Base-by-base conservation (phyloP, 1,139 yeast species). In the Wickerhamomyces sp. region DNA sequence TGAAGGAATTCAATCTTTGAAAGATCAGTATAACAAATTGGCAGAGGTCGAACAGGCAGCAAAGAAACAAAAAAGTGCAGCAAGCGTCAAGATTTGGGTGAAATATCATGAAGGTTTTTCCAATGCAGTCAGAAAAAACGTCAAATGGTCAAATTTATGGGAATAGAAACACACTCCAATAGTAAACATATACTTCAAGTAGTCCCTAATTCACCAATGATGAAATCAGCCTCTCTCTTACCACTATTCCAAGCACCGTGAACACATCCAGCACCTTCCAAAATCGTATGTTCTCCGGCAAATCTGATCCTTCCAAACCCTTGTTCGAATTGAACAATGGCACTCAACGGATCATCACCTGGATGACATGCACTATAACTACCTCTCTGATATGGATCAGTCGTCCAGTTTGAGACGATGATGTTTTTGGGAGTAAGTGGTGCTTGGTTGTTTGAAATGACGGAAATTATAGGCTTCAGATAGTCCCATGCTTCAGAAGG, bases 101-200 rank as follows among this genome's bases (percentile, higher is more conserved):
- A 89, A 85, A 53, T 89, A 81, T 52, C 84, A 84, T 46, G 97
- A 89, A 58, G 97, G 98, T 2, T 89, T 84, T 51, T 85, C 95
- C 8, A 85, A 89, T 58, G 98, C 98, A 0, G 97, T 91, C 1
- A 65, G 95, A 26, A 87, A 87, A 50, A 83, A 81, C 39, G 76
- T 89, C 21, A 73, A 80, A 7, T 91, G 97, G 96, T 58, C 64
- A 5, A 85, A 79, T 38, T 57, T 88, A 23, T 87, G 83, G 83
- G 42, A 33, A 39, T 22, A 16, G 11, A 16, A 25, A 19, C n/a
- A n/a, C n/a, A n/a, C n/a, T n/a, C n/a, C n/a, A n/a, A n/a, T n/a
- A n/a, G n/a, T n/a, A n/a, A n/a, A n/a, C n/a, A n/a, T n/a, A n/a
- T n/a, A n/a, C n/a, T n/a, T n/a, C n/a, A n/a, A n/a, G n/a, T n/a